Base-by-base conservation (phyloP, 495 filamentous ascomycete genomes). In the Aspergillus biplanus region DNA sequence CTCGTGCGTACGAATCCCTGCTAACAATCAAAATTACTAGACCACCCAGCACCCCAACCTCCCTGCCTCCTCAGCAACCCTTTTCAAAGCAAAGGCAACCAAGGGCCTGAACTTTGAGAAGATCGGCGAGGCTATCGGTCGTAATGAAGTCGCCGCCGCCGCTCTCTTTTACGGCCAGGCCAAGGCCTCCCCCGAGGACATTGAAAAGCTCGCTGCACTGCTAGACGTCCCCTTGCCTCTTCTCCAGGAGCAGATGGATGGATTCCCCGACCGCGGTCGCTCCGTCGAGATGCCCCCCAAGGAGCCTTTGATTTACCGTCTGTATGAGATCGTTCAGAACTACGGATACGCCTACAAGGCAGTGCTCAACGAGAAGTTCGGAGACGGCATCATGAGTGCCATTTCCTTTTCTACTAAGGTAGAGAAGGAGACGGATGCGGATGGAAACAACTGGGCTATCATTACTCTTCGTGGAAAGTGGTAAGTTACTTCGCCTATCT, bases 341-440 rank as follows among this genome's bases (percentile, higher is more conserved):
- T 99, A 98, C 71, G 95, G 95, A 6, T 95, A 96, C 75, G 91
- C 95, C 27, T 97, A 95, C 76, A 98, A 98, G 84, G 94, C 92
- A 7, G 83, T 99, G 8, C 74, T 99, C 74, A 99, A 99, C 71
- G 95, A 99, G 85, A 99, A 97, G 81, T 97, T 99, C 78, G 95
- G 95, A 0, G 95, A 99, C 76, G 95, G 95, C 0, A 99, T 99
- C 69, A 97, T 99, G 95, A 96, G 92, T 71, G 95, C 94, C 0
- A 97, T 99, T 72, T 85, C 88, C 7, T 99, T 99, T 72, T 89
- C 87, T 44, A 96, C 93, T 1, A 93, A 92, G 76, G 91, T 99
- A 13, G 92, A 97, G 79, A 97, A 97, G 84, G 95, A 99, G 85
- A 87, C 87, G 7, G 95, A 97, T 78, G 83, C 87, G 58, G 83